phyloP scores from a whole-genome alignment of 495 filamentous ascomycete genomes.

The Penicillium steckii region DNA sequence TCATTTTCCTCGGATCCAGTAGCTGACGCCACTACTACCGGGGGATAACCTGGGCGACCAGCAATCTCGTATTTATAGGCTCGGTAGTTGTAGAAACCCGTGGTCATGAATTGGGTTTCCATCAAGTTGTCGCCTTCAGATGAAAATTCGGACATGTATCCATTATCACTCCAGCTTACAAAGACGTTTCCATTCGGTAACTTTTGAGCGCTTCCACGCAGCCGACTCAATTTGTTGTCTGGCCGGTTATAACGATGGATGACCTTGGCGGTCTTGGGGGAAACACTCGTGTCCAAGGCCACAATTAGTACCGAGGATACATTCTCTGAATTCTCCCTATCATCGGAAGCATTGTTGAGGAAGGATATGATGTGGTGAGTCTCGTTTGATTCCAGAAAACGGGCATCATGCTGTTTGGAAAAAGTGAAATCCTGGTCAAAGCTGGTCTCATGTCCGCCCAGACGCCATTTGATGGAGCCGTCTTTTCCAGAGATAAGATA shows the following conservation, averaged over 20 bases:
- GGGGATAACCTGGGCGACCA: not conserved
- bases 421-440: conserved; percentile 38
- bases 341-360: conserved; percentile 41
- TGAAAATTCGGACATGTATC: not conserved
- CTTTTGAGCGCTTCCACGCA: not conserved
- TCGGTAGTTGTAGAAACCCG: not conserved
- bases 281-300: not conserved
- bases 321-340: conserved; percentile 19
- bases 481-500: conserved; percentile 49
- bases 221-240: not conserved
- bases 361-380: conserved; percentile 38
- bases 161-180: not conserved
- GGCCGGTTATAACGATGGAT: not conserved
- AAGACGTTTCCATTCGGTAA: not conserved
- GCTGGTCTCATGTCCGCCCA: conserved; percentile 39
- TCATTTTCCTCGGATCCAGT: not conserved
- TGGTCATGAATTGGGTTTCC: not conserved
- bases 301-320: conserved; percentile 10
- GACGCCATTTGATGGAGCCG: conserved; percentile 50
- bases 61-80: not conserved
- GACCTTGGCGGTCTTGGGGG: not conserved
- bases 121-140: not conserved
- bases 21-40: not conserved
- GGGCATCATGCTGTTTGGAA: conserved; percentile 50
- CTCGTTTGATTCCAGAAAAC: conserved; percentile 34